Percentiles rank a stretch among this genome's conserved stretches.
Conservation (phyloP, 2,329 filamentous ascomycete species). For the Pseudodiploospora longispora region DNA sequence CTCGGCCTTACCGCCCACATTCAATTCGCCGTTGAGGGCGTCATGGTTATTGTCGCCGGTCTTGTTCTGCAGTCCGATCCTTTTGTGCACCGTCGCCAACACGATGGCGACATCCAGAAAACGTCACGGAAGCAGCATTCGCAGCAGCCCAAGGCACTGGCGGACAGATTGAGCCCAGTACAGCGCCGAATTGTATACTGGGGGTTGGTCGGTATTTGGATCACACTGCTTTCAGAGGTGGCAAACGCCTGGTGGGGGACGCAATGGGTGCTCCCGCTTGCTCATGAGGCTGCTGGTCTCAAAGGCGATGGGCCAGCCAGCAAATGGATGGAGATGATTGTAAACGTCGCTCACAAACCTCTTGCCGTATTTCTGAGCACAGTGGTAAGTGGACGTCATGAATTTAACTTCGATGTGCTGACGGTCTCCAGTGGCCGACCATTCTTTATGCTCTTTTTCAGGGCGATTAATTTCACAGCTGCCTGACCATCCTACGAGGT, state of each 20-base stretch:
- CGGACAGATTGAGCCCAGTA: slow-evolving; percentile 2
- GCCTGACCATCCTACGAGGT: no score
- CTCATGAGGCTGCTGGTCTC: slow-evolving; percentile 3
- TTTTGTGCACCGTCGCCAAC: not conserved
- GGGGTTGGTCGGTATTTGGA: slow-evolving; percentile 2
- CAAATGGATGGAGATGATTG: slow-evolving; percentile 4
- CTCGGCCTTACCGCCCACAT: slow-evolving; percentile 7
- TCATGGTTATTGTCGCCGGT: slow-evolving; percentile 4
- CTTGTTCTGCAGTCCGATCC: slow-evolving; percentile 5
- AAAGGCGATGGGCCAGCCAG: not conserved
- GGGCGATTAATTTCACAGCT: no score
- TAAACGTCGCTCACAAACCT: slow-evolving; percentile 1
- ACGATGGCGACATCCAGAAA: no score
- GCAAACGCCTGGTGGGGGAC: slow-evolving; percentile 9
- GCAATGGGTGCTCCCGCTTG: not conserved
- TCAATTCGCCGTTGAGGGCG: slow-evolving; percentile 5
- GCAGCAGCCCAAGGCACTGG: not conserved
- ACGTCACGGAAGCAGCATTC: no score
- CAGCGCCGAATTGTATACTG: slow-evolving; percentile 1
- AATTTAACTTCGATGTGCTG: no score
- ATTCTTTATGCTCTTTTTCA: no score
- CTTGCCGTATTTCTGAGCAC: not conserved
- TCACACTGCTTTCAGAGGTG: slow-evolving; percentile 6
- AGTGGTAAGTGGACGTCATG: not conserved
- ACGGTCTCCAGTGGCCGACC: no score